These are phyloP conservation scores for Ilex asprella DNA, from an alignment of 257 asterid genomes.

Conservation along the genomic window DNA sequence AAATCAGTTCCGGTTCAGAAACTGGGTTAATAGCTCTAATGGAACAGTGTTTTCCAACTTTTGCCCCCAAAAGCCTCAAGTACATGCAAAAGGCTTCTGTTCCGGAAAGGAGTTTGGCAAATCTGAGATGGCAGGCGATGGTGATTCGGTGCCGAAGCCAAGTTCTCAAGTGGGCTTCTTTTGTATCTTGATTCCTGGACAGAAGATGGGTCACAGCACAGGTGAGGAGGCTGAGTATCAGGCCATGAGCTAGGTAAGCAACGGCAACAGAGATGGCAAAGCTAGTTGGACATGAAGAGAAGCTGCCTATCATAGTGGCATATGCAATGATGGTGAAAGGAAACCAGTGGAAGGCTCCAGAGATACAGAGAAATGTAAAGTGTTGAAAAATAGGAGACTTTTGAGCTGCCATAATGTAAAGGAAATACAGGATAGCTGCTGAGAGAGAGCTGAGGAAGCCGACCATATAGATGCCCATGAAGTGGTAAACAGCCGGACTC, in stretches of 20 bases:
- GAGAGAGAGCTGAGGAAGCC: slow-evolving; percentile 55
- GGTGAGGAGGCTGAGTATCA: slow-evolving; percentile 43
- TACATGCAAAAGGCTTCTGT: slow-evolving; percentile 80
- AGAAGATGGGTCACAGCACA: slow-evolving; percentile 22
- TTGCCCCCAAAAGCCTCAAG: slow-evolving; percentile 60
- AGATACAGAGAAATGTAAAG: slow-evolving; percentile 47
- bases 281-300: slow-evolving; percentile 25
- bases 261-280: slow-evolving; percentile 44
- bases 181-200: slow-evolving; percentile 24
- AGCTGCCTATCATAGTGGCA: slow-evolving; percentile 26
- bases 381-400: slow-evolving; percentile 34
- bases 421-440: slow-evolving; percentile 46
- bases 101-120: slow-evolving; percentile 79
- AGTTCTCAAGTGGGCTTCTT: slow-evolving; percentile 19
- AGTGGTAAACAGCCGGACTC: slow-evolving; percentile 31
- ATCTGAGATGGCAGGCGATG: slow-evolving; percentile 61
- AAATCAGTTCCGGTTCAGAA: slow-evolving; percentile 46
- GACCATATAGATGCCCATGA: slow-evolving; percentile 53
- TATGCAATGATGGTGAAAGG: slow-evolving; percentile 59
- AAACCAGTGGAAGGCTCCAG: slow-evolving; percentile 79
- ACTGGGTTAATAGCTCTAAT: slow-evolving; percentile 73
- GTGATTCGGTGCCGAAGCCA: slow-evolving; percentile 61
- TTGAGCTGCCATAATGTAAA: slow-evolving; percentile 26
- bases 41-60: slow-evolving; percentile 69
- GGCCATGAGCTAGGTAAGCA: slow-evolving; percentile 59